These are phyloP conservation scores for Zalerion maritima DNA, from an alignment of 495 filamentous ascomycete genomes.

Conservation along the genomic window DNA sequence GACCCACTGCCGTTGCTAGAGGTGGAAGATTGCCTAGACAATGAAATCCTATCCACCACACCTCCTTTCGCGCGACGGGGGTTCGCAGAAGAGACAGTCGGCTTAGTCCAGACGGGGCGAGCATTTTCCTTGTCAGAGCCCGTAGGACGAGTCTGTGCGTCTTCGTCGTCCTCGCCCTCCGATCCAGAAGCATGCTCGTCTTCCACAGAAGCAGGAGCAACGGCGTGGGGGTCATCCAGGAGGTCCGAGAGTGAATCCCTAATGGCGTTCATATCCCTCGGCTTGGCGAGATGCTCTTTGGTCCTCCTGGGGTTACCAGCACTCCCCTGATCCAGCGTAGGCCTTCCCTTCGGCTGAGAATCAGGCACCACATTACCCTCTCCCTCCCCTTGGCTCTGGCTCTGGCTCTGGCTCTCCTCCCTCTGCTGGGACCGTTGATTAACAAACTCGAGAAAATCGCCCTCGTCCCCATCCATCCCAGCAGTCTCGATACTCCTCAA, in stretches of 20 bases:
- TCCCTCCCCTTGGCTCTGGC: constrained; percentile 10
- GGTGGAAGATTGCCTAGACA: constrained; percentile 40
- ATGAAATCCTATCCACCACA: constrained; percentile 58
- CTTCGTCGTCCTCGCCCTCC: constrained; percentile 27
- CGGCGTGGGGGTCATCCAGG: constrained; percentile 55
- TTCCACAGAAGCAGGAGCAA: constrained; percentile 31
- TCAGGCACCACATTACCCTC: constrained; percentile 23
- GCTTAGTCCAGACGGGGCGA: constrained; percentile 9
- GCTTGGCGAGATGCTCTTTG: constrained; percentile 38
- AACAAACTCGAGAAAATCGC: constrained; percentile 53
- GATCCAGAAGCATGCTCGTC: no score
- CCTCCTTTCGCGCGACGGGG: no score
- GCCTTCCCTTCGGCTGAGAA: constrained; percentile 24
- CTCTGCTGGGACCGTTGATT: constrained; percentile 34
- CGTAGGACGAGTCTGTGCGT: constrained; percentile 13
- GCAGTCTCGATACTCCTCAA: constrained; percentile 76
- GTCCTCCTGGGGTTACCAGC: constrained; percentile 51
- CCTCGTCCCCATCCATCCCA: constrained; percentile 61
- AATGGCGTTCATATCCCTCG: constrained; percentile 59
- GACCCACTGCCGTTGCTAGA: constrained; percentile 7
- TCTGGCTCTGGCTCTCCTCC: constrained; percentile 19
- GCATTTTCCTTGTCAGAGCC: constrained; percentile 23
- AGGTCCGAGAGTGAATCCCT: constrained; percentile 66
- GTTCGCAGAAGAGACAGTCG: constrained; percentile 17
- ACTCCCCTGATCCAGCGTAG: constrained; percentile 35